Percentiles rank a stretch among this genome's conserved stretches.
Evolutionary conservation across 2,329 filamentous ascomycete species (phyloP).

Genomic region (Penicillium polonicum): DNA sequence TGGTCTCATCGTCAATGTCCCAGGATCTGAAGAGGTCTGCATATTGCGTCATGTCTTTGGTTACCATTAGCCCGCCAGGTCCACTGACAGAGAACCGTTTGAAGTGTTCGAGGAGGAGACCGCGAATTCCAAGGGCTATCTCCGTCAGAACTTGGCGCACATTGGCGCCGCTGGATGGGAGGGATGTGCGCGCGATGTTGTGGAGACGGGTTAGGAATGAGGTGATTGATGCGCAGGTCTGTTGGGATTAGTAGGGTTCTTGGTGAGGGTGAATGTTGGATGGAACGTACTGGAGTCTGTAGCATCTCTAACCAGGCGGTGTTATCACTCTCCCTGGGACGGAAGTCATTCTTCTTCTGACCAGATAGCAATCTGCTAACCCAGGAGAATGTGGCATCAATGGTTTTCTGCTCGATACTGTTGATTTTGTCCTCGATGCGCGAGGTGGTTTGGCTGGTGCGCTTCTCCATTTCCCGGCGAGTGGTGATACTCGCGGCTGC

Average conservation of each 20-base stretch:
- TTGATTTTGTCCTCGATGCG: constrained; percentile 83
- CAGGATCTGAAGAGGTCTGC: constrained; percentile 80
- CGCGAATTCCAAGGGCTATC: constrained; percentile 74
- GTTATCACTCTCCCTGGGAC: constrained; percentile 73
- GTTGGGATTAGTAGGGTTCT: neutral
- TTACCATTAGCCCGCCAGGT: constrained; percentile 90
- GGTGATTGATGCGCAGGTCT: constrained; percentile 76
- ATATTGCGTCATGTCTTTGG: constrained; percentile 94
- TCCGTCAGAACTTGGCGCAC: constrained; percentile 79
- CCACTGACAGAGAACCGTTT: constrained; percentile 92
- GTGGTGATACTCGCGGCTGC: constrained; percentile 88
- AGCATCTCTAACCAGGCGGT: constrained; percentile 65
- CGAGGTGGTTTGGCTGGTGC: constrained; percentile 69
- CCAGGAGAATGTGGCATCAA: constrained; percentile 75
- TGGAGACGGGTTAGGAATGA: constrained; percentile 73
- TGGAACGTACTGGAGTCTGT: constrained; percentile 63
- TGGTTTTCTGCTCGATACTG: constrained; percentile 64
- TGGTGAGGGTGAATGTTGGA: neutral
- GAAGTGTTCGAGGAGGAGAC: constrained; percentile 84
- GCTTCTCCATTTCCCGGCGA: constrained; percentile 82
- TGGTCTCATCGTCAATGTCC: constrained; percentile 66
- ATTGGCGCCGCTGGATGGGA: constrained; percentile 67
- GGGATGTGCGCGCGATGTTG: constrained; percentile 61
- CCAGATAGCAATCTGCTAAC: constrained; percentile 67
- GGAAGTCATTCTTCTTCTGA: constrained; percentile 87